Evolutionary conservation across 805 yeast genomes (phyloP), one percentile per base, ranked within the genome.

Genomic region (Dipodascopsis uninucleata): DNA sequence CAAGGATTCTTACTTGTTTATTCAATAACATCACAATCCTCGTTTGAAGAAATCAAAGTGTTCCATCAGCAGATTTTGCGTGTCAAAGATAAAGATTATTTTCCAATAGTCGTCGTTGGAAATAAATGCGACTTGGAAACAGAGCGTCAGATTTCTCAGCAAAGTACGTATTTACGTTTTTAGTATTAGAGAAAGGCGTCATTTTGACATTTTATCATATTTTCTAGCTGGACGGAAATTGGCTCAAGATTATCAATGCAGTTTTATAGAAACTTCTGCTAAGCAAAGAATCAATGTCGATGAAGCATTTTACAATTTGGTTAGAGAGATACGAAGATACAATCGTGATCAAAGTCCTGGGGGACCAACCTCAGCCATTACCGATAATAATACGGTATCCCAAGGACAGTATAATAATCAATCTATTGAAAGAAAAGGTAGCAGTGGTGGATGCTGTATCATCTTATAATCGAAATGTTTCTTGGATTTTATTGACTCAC

Each of bases 231-330:
- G 95, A 33, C 93, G 87, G 62, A 73, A 73, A 46, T 76, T 84
- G 56, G 82, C 90, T 24, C 75, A 79, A 55, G 74, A 74, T 39
- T 71, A 86, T 43, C 86, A 82, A 28, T 63, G 71, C 49, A 60
- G 60, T 21, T 93, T 89, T 63, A 74, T 89, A 57, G 98, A 93
- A 67, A 86, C 97, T 1, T 80, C 90, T 31, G 97, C 97, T 20
- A 93, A 93, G 65, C 85, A 83, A 58, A 81, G 95, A 48, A 75
- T 82, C 55, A 89, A 93, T 58, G 97, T 93, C 35, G 94, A 86
- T 61, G 87, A 82, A 58, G 83, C 89, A 2, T 86, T 86, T 64
- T 80, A 74, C 60, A 81, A 78, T 32, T 65, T 82, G 53, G 87
- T 81, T 12, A 72, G 86, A 55, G 70, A 71, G 34, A 77, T 58